Conservation (phyloP, 257 asterid species). For the Henckelia pumila region DNA sequence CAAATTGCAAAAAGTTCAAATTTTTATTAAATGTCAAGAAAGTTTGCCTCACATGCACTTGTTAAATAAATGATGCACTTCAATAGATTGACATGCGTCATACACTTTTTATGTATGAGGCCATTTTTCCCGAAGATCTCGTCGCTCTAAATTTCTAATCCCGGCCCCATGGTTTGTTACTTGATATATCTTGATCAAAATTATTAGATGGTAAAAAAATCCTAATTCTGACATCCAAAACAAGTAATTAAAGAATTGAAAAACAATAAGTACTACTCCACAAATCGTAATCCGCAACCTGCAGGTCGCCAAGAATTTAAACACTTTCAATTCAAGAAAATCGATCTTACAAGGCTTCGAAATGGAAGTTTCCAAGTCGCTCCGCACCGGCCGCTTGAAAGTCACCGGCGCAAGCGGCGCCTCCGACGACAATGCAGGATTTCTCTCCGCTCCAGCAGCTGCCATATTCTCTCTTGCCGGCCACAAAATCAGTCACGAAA, state of each 20-base stretch:
- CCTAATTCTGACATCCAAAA: too few relatives aligned
- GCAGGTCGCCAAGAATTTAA: too few relatives aligned
- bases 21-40: too few relatives aligned
- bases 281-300: not conserved
- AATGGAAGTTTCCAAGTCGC: constrained; percentile 62
- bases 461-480: constrained; percentile 27
- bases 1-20: not conserved
- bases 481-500: not conserved
- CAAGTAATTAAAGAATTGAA: not conserved
- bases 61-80: too few relatives aligned
- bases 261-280: not conserved
- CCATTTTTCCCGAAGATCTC: not conserved
- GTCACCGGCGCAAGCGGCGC: constrained; percentile 88
- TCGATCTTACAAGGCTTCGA: constrained; percentile 89
- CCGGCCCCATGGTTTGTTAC: too few relatives aligned
- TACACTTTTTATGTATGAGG: too few relatives aligned
- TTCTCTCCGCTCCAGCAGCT: constrained; percentile 39
- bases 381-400: constrained; percentile 48
- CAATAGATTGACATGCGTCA: too few relatives aligned
- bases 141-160: too few relatives aligned
- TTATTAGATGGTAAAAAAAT: too few relatives aligned
- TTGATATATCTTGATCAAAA: too few relatives aligned
- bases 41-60: too few relatives aligned
- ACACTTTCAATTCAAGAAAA: not conserved
- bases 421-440: constrained; percentile 49